Evolutionary conservation across 202 grass and related monocot genomes (phyloP), one percentile per base, ranked within the genome.

Genomic region (Carex sylvatica): DNA sequence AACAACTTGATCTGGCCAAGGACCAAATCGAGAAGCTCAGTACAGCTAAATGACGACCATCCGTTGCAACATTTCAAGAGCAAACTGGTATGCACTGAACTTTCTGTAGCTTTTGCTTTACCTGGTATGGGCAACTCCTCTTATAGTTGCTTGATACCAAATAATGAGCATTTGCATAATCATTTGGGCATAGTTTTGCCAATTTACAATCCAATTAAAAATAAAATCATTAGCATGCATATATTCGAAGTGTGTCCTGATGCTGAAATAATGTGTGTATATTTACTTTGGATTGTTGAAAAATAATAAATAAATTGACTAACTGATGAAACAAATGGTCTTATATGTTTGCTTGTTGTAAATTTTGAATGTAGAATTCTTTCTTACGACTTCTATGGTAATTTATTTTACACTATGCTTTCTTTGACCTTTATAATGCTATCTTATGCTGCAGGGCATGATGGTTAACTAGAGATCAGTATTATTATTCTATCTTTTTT

Each of bases 1-100:
- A 92, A 63, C 92, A 94, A 83, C 87, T 94, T 81, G 92, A 97
- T 75, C 28, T 82, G 36, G 78, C 94, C 1, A 94, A 91, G 69
- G 62, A 85, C 46, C 79, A 74, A 24, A 65, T 97, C 18, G 82
- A 89, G 74, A 91, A 94, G 81, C 55, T 92, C 16, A 87, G 88
- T 85, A 70, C 86, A 22, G 78, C 81, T 59, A 89, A 67, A 92
- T 81, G 10, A 11, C 60, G 0, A 31, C 66, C 24, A 51, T 55
- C 18, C 33, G 24, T 47, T 71, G 38, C 42, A 71, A 38, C 7
- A n/a, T 47, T 6, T 47, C 68, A 49, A 14, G 68, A 71, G 10
- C 19, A 55, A 75, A 30, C 24, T 75, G 46, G 72, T 75, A 55
- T 15, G 49, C 47, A 10, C 47, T 47, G 33, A 65, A 9, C 20